These are phyloP conservation scores for Talaromyces sp. DNA, from an alignment of 2,329 filamentous ascomycete genomes.

Conservation along the genomic window DNA sequence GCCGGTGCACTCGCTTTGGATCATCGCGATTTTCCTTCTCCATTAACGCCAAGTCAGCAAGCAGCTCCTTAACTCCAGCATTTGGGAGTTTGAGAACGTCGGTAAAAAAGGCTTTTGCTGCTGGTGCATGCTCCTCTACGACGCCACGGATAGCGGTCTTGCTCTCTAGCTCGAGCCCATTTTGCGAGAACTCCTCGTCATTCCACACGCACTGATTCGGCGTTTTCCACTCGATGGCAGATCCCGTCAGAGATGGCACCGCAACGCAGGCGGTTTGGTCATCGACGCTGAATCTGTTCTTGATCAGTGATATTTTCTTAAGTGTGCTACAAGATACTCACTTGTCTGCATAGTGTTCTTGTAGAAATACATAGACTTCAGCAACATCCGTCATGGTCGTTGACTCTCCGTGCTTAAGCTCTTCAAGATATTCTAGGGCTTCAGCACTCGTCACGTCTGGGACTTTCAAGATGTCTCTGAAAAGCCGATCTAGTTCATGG, in stretches of 20 bases:
- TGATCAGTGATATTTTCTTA: neutral
- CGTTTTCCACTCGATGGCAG: neutral
- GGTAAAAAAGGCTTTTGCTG: neutral
- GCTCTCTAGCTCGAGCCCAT: neutral
- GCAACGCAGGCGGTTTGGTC: neutral
- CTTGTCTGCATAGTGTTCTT: neutral
- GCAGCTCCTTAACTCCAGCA: neutral
- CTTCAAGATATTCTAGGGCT: neutral
- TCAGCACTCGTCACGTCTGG: neutral
- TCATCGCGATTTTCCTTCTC: constrained; percentile 11
- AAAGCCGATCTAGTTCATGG: neutral
- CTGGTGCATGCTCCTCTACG: neutral
- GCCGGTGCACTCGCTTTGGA: constrained; percentile 11
- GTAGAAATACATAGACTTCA: neutral
- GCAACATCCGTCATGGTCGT: neutral
- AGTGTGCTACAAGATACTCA: neutral
- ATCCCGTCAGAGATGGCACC: neutral
- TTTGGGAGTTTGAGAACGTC: neutral
- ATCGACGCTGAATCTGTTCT: neutral
- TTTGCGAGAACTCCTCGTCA: neutral
- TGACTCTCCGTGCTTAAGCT: neutral
- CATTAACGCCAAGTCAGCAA: constrained; percentile 1
- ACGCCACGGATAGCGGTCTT: neutral
- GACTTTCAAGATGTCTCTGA: neutral
- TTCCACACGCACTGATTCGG: neutral